Conservation (phyloP, 257 asterid genomes). For the Penstemon newberryi region DNA sequence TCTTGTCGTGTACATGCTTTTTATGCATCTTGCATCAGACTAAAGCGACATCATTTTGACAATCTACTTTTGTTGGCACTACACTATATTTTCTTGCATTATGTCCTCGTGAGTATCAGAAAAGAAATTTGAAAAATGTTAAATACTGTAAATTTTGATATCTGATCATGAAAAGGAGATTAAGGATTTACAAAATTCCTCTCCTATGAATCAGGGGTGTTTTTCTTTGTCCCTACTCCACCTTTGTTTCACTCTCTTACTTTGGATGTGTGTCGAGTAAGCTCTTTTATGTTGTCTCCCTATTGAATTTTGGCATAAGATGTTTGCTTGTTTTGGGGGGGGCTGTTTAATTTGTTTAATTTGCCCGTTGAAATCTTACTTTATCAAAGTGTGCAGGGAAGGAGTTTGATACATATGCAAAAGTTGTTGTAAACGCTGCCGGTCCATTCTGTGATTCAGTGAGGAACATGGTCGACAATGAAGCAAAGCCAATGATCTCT, state of each 20-base stretch:
- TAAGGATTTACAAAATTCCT: slow-evolving; percentile 16
- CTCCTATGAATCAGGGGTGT: not conserved
- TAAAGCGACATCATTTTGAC: slow-evolving; percentile 6
- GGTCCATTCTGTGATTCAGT: slow-evolving; percentile 98
- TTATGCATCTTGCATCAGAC: slow-evolving; percentile 15
- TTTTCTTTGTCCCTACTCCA: not conserved
- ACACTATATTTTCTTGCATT: not conserved
- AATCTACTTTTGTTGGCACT: not conserved
- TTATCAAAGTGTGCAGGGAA: slow-evolving; percentile 63
- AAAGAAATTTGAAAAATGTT: slow-evolving; percentile 11
- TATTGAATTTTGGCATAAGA: slow-evolving; percentile 18
- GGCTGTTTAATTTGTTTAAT: slow-evolving; percentile 5
- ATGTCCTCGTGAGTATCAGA: slow-evolving; percentile 19
- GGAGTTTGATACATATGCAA: slow-evolving; percentile 92
- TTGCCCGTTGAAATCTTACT: slow-evolving; percentile 30
- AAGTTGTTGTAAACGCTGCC: slow-evolving; percentile 87
- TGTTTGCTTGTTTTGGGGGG: slow-evolving; percentile 4
- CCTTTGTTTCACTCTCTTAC: slow-evolving; percentile 19
- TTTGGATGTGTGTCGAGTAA: not conserved
- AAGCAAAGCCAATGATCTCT: slow-evolving; percentile 76
- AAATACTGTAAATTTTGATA: slow-evolving; percentile 16
- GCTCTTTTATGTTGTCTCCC: slow-evolving; percentile 18
- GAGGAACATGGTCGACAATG: slow-evolving; percentile 77
- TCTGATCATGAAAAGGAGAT: slow-evolving; percentile 5
- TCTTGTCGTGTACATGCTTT: slow-evolving; percentile 17